Evolutionary conservation across 768 basidiomycete species (phyloP), one percentile per base, ranked within the genome.

Genomic region (Suillus sp.): DNA sequence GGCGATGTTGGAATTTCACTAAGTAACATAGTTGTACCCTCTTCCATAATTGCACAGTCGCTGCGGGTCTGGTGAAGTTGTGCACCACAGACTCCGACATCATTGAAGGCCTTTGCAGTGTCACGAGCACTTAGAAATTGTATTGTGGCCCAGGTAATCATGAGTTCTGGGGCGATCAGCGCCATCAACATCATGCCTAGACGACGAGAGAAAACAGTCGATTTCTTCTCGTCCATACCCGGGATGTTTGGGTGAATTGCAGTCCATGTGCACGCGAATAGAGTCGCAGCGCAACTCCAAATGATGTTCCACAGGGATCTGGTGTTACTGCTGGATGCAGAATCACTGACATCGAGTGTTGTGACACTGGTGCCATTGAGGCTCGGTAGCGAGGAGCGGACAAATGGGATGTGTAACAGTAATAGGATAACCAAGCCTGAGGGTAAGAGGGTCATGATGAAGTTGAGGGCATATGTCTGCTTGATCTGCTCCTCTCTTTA

Each of bases 301-400:
- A 75, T 59, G 38, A 77, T 75, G 45, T 67, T 51, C 62, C 62
- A 69, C 64, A 76, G 79, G 77, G 64, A 79, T 78, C 61, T 62
- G 35, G 10, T 27, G 43, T 42, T 5, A 20, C 8, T 32, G 50
- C n/a, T 0, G 27, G 37, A 61, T 57, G 13, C 1, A 42, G 37
- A 40, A 22, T 25, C 22, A 4, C 8, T 20, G 55, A 6, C 5
- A 6, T 18, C 22, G n/a, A 56, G 37, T 56, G 37, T 11, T 27
- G 9, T 10, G 37, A 38, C 10, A 7, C 18, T 18, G 10, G 55
- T 56, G 2, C 25, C 37, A 27, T 38, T 56, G 55, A 27, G 2
- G 25, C 22, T 56, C 22, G 25, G 14, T 18, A 6, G 25, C 9
- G 37, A 38, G 18, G 55, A 37, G 25, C 5, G 25, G 11, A 22